Percentiles rank a stretch among this genome's conserved stretches.
These are phyloP conservation scores for Pichia deserticola DNA, from an alignment of 805 yeast species.

Conservation along the genomic window DNA sequence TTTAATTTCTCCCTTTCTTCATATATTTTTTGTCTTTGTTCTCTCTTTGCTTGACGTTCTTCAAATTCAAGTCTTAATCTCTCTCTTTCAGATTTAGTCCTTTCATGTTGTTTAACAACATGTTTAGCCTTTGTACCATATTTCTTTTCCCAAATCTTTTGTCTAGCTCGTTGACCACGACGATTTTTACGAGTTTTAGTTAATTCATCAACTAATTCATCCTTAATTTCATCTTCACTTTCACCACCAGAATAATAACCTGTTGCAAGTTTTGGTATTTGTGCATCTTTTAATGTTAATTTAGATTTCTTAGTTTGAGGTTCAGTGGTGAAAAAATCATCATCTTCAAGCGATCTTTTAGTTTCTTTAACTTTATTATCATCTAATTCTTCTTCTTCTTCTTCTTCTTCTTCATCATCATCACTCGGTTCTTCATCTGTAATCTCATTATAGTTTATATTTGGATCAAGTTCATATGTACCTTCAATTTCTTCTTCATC, in stretches of 20 bases:
- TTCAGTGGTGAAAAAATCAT: conserved; percentile 34
- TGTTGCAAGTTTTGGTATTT: conserved; percentile 60
- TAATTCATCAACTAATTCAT: conserved; percentile 42
- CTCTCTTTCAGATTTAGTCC: conserved; percentile 48
- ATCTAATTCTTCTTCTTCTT: conserved; percentile 2
- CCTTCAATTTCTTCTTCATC: conserved; percentile 34
- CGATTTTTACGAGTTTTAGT: conserved; percentile 67
- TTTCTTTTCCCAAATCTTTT: conserved; percentile 91
- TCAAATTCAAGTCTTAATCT: conserved; percentile 59
- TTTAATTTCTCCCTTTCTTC: conserved; percentile 12
- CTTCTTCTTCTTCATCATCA: conserved; percentile 13
- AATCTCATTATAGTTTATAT: conserved; percentile 46
- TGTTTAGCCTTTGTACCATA: conserved; percentile 83
- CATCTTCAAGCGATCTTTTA: conserved; percentile 20
- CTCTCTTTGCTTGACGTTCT: conserved; percentile 64
- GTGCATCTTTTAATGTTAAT: conserved; percentile 26
- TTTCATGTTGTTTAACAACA: conserved; percentile 55
- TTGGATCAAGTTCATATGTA: conserved; percentile 24
- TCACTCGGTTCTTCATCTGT: conserved; percentile 56
- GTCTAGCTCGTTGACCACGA: conserved; percentile 96
- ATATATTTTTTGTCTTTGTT: conserved; percentile 34
- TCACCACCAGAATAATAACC: conserved; percentile 83
- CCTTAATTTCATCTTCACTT: conserved; percentile 47
- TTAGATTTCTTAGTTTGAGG: conserved; percentile 16
- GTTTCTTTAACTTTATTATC: conserved; percentile 35